Evolutionary conservation across 352 stramenopile species (phyloP), one percentile per base, ranked within the genome.

Genomic region (Phytophthora citrophthora): DNA sequence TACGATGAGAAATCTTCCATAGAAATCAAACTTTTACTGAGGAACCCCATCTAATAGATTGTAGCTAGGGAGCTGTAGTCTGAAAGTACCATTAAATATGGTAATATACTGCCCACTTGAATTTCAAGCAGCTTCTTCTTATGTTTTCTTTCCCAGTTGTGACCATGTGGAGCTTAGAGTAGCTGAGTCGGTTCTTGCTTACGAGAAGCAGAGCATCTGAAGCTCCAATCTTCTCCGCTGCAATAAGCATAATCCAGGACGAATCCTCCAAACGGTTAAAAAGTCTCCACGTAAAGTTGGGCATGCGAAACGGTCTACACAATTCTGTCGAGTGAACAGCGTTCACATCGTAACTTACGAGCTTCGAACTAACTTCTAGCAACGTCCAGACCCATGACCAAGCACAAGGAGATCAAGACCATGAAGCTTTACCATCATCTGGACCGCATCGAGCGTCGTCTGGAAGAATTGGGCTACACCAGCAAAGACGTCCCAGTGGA

Each of bases 391-490:
- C 9, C 24, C 45, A 72, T 61, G 64, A 20, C 40, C n/a, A 73
- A 76, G 23, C 43, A 86, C 27, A 61, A 82, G 10, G 76, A 88
- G 52, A 96, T 96, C 76, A 96, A 96, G 76, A 92, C 88, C 45
- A 94, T 96, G 84, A 92, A 96, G 78, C 74, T 94, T 15, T 94
- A 96, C 66, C 76, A 76, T 40, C 78, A 92, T 48, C 46, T 96
- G 41, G 86, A 94, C 26, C 86, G 88, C 38, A 90, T 96, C 59
- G 74, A 93, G 66, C 86, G 77, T 45, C 82, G 86, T 15, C 70
- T 96, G 16, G 49, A 51, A 10, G 40, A 73, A 10, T 45, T 68
- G 32, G 64, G 61, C 41, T 68, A 69, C 45, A 67, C 53, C 16
- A 68, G n/a, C 61, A 49, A 65, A 8, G 61, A 72, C 36, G 26